These are phyloP conservation scores for Escallonia rubra DNA, from an alignment of 129 eudicot species.

Conservation along the genomic window DNA sequence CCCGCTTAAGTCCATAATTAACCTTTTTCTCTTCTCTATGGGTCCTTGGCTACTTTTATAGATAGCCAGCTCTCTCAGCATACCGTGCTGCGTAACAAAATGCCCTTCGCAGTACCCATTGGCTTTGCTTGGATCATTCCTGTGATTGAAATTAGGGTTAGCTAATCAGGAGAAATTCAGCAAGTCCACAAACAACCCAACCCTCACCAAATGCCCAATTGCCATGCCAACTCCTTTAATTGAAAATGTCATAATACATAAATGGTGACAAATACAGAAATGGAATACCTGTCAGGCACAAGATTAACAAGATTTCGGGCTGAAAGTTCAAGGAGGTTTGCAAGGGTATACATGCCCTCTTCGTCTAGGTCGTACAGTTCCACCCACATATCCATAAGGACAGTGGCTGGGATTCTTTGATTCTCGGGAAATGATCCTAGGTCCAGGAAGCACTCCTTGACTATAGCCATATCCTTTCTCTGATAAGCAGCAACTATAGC, in stretches of 20 bases:
- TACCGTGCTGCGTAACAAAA: constrained; percentile 43
- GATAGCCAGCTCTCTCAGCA: constrained; percentile 53
- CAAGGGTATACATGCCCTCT: constrained; percentile 20
- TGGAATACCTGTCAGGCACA: constrained; percentile 26
- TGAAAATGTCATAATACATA: neutral
- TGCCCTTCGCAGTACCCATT: constrained; percentile 31
- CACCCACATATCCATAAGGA: constrained; percentile 36
- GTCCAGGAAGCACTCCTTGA: constrained; percentile 32
- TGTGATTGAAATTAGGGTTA: constrained; percentile 3
- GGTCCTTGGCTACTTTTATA: constrained; percentile 29
- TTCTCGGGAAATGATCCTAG: constrained; percentile 38
- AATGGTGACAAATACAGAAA: too few relatives aligned
- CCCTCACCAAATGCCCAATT: neutral
- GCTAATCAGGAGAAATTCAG: neutral
- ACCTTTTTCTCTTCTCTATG: constrained; percentile 23
- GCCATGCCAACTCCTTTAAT: neutral
- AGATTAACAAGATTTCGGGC: constrained; percentile 26
- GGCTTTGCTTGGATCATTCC: constrained; percentile 21
- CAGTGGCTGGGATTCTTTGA: constrained; percentile 25
- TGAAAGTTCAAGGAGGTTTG: constrained; percentile 19
- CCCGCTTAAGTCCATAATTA: constrained; percentile 24
- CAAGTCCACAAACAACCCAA: neutral
- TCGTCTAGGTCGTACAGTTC: constrained; percentile 30
- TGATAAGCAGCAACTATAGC: too few relatives aligned
- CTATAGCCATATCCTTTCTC: constrained; percentile 9